Conservation (phyloP, 2,329 filamentous ascomycete genomes). For the Ascochyta viciae-villosae region DNA sequence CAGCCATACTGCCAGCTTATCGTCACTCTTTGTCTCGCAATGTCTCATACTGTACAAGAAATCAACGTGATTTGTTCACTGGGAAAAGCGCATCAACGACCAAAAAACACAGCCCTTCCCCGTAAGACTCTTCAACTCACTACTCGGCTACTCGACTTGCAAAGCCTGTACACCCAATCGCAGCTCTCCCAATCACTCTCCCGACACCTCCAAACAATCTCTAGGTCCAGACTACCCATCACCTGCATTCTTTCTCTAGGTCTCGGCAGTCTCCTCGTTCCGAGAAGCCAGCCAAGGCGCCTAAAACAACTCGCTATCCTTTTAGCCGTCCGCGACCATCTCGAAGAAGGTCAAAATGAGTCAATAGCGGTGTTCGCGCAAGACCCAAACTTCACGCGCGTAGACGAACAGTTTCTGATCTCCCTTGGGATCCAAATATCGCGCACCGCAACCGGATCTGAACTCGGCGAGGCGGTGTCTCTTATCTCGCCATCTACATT, state of each 20-base stretch:
- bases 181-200: conserved; percentile 18
- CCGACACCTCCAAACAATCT: conserved; percentile 11
- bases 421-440: no score
- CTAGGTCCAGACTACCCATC: conserved; percentile 15
- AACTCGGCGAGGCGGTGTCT: no score
- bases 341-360: no score
- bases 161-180: conserved; percentile 20
- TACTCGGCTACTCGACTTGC: conserved; percentile 8
- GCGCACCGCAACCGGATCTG: no score
- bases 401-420: no score
- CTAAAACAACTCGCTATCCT: no score
- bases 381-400: no score
- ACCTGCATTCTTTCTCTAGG: conserved; percentile 31
- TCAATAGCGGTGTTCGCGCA: no score
- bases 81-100: neutral
- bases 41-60: conserved; percentile 4
- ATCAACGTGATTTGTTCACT: neutral
- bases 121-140: conserved; percentile 17
- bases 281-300: no score
- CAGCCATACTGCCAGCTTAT: neutral
- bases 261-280: conserved; percentile 20
- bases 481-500: no score
- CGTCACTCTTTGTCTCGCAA: neutral
- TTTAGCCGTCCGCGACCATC: no score
- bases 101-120: conserved; percentile 13